Evolutionary conservation across 106 monocot genomes (phyloP).

Genomic region (Phalaenopsis aphrodite): DNA sequence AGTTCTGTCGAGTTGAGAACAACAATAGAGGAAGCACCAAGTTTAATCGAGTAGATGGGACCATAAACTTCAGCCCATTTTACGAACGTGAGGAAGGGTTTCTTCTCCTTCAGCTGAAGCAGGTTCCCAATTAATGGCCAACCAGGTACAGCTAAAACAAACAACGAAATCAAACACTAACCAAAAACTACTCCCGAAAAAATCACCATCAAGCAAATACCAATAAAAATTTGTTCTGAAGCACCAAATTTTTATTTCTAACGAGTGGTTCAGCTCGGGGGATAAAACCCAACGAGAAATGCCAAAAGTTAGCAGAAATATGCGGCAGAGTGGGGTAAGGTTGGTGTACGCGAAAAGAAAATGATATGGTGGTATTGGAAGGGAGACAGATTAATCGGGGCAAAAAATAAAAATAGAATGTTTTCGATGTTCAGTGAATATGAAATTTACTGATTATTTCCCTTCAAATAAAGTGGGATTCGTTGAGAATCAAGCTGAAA

Average conservation of each 20-base stretch:
- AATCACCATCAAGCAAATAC: conserved; percentile 1
- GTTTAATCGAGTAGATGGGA: conserved; percentile 70
- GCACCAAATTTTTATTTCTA: background rate
- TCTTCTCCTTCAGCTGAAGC: conserved; percentile 79
- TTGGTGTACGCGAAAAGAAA: background rate
- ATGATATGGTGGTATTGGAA: background rate
- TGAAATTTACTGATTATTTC: background rate
- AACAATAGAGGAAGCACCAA: conserved; percentile 56
- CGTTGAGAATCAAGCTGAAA: background rate
- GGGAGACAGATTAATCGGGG: background rate
- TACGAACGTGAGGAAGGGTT: conserved; percentile 74
- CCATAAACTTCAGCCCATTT: conserved; percentile 83
- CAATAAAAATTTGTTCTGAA: background rate
- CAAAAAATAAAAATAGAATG: no score
- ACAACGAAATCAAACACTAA: background rate
- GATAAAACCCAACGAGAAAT: background rate
- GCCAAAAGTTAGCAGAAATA: background rate
- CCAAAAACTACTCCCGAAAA: background rate
- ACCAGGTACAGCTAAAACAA: conserved; percentile 72
- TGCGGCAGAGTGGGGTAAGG: no score
- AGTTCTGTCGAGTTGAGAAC: conserved; percentile 74
- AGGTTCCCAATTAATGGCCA: conserved; percentile 85
- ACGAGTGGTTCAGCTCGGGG: background rate
- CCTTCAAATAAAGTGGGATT: background rate
- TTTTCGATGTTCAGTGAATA: background rate